Base-by-base conservation (phyloP, 1,284 basidiomycete species). In the Fomitopsis betulina region DNA sequence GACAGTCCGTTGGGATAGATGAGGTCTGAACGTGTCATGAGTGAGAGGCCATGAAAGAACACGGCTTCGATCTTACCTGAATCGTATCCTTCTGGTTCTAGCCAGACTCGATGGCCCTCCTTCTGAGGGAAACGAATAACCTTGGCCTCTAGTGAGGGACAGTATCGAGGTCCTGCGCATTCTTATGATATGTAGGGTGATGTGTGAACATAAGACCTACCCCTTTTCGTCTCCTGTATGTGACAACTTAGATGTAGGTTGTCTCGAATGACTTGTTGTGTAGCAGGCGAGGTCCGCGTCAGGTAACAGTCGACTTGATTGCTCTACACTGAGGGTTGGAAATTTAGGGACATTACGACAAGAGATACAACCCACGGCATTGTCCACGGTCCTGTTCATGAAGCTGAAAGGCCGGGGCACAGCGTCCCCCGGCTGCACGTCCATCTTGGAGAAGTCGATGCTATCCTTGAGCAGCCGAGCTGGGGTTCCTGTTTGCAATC, bases 1-100 rank as follows among this genome's bases (percentile, higher is more conserved):
- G 93, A 95, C 10, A 96, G 78, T 0, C 94, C 94, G 60, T 94
- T 94, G 1, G 94, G 94, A 68, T 96, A 96, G 51, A 96, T 87
- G 3, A 96, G 70, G 57, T 91, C 88, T 86, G 59, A 30, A 42
- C 53, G 27, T 15, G 4, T 17, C 30, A 25, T 50, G 10, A 30
- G 23, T 32, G 15, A 9, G 19, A 32, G 35, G 35, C 12, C 12
- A 35, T 35, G 5, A 35, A 1, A 13, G 42, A 19, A n/a, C 23
- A 13, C 21, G 19, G 12, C 9, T 12, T 7, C 27, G n/a, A n/a
- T 67, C 71, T 53, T 58, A 87, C 90, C 86, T 6, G 91, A 92
- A 61, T 93, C 89, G 60, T 91, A 93, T 0, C 94, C 94, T 70
- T 96, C 94, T 0, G 93, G 94, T 67, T 96, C 94, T 5, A 96